Conservation (phyloP, 2,329 filamentous ascomycete genomes). For the Phialophora expanda region DNA sequence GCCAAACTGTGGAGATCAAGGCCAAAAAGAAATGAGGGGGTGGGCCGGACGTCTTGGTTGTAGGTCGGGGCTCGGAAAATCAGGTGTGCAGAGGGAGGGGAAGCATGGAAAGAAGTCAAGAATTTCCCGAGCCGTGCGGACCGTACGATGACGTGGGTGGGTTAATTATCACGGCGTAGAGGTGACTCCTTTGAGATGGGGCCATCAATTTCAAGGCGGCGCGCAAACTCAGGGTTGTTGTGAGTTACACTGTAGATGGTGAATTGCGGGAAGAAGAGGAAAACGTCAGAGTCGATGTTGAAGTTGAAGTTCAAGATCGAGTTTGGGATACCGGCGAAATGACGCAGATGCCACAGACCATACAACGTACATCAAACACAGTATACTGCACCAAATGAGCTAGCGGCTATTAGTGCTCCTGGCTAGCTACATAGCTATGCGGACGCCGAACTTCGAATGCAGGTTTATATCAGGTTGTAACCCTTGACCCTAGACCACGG, state of each 20-base stretch:
- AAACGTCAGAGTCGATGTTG: background rate
- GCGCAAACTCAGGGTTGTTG: too few relatives aligned
- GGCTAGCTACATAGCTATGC: background rate
- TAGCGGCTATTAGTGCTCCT: background rate
- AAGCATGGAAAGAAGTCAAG: too few relatives aligned
- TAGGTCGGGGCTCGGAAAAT: background rate
- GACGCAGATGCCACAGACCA: too few relatives aligned
- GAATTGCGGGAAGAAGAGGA: background rate
- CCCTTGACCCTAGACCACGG: background rate
- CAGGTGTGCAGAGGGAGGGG: background rate
- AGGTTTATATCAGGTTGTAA: background rate
- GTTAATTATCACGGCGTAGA: too few relatives aligned
- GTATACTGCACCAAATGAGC: background rate
- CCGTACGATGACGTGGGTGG: too few relatives aligned
- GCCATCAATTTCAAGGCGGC: too few relatives aligned
- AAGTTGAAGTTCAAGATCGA: background rate
- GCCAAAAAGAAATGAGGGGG: too few relatives aligned
- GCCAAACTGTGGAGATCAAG: too few relatives aligned
- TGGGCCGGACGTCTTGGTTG: background rate
- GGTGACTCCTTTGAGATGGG: too few relatives aligned
- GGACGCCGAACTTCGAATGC: background rate
- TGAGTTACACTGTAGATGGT: too few relatives aligned
- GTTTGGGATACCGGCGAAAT: too few relatives aligned
- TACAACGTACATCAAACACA: background rate
- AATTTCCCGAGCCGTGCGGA: too few relatives aligned